Evolutionary conservation across 441 rosid genomes (phyloP), one percentile per base, ranked within the genome.

Genomic region (Corymbia calophylla): DNA sequence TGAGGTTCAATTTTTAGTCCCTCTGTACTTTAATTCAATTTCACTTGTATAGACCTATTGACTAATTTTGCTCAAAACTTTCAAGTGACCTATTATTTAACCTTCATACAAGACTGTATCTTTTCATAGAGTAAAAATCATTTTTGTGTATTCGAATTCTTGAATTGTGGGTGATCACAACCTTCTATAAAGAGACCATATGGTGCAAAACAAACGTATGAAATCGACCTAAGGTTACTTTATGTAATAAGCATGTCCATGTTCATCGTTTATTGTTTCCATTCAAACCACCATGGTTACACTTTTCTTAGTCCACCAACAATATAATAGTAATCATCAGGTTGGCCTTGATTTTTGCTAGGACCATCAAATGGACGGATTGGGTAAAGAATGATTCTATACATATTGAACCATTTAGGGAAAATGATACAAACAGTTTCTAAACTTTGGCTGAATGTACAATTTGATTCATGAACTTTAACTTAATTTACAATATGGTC

Each of bases 201-300:
- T 5, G 9, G 25, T 32, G 47, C 47, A 18, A 68, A 32, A 32
- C 25, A 39, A 32, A 68, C 80, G 25, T 73, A 39, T 39, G 49
- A 6, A 6, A 68, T 16, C 25, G 21, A 19, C 49, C 82, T 23
- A 73, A 21, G 17, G 49, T 39, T 21, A 73, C 29, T 11, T 73
- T 21, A 39, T 19, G 17, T 9, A 32, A 68, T 17, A 68, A 64
- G 48, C 49, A 21, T 35, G 49, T 39, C 48, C 49, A 21, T 73
- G 49, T 39, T 73, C 8, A 35, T 73, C 8, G 0, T 39, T 73
- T 48, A 70, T 19, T 35, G 27, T 39, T 10, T 73, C 48, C 5
- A 21, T 0, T 3, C 47, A 1, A 35, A 0, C 10, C 27, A 10
- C 44, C 1, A 32, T 5, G 35, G 14, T 35, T 0, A 9, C 47